Conservation (phyloP, 1,284 basidiomycete genomes). For the Sporisorium reilianum region DNA sequence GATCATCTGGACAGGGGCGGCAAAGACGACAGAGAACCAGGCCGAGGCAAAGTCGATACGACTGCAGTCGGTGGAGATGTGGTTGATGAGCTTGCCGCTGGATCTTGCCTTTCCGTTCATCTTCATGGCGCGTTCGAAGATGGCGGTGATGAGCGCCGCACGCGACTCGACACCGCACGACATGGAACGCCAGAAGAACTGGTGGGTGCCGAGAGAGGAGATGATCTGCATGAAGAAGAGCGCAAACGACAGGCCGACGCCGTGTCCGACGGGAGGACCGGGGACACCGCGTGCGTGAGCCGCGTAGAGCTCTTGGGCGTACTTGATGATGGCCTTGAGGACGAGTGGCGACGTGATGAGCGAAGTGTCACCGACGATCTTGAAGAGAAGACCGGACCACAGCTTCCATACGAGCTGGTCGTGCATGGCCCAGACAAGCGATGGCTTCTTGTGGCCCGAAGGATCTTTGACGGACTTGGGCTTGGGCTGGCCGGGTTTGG, state of each 20-base stretch:
- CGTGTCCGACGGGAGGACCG: slow-evolving; percentile 50
- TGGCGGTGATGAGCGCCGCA: slow-evolving; percentile 86
- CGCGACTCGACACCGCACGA: slow-evolving; percentile 77
- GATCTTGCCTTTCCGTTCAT: slow-evolving; percentile 85
- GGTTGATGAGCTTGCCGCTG: slow-evolving; percentile 86
- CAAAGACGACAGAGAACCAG: slow-evolving; percentile 82
- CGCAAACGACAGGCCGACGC: slow-evolving; percentile 63
- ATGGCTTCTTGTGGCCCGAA: slow-evolving; percentile 71
- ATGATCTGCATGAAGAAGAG: slow-evolving; percentile 80
- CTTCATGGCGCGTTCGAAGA: slow-evolving; percentile 83
- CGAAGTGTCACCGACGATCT: slow-evolving; percentile 61
- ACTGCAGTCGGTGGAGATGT: slow-evolving; percentile 91
- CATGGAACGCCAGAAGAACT: slow-evolving; percentile 78
- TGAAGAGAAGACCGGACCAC: slow-evolving; percentile 83
- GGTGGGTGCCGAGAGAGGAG: slow-evolving; percentile 79
- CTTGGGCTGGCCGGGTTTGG: slow-evolving; percentile 26
- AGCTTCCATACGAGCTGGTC: slow-evolving; percentile 85
- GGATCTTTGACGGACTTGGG: slow-evolving; percentile 36
- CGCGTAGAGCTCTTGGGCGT: slow-evolving; percentile 45
- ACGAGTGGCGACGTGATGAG: slow-evolving; percentile 65
- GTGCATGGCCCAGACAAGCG: slow-evolving; percentile 80
- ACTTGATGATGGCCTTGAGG: slow-evolving; percentile 61
- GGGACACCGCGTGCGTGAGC: slow-evolving; percentile 27
- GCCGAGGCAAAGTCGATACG: slow-evolving; percentile 89
- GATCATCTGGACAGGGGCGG: slow-evolving; percentile 74